phyloP scores from a whole-genome alignment of 2,329 filamentous ascomycete species.

The Penicillium verrucosum region DNA sequence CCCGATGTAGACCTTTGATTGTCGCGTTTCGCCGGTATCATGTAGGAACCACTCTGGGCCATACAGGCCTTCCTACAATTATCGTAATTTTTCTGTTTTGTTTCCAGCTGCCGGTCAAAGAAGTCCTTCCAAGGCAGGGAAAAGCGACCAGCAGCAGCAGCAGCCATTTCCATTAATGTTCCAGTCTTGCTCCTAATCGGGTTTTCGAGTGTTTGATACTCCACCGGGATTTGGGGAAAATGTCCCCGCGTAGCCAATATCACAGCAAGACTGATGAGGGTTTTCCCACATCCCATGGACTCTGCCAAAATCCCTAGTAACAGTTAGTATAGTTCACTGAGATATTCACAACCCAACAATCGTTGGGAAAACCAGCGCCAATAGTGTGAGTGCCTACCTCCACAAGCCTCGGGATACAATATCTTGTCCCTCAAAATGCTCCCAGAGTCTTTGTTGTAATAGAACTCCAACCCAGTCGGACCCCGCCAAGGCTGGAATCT shows the following conservation, averaged over 20 bases:
- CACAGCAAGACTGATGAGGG: slow-evolving; percentile 74
- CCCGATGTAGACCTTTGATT: slow-evolving; percentile 43
- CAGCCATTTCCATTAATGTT: slow-evolving; percentile 71
- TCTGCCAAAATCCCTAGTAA: slow-evolving; percentile 43
- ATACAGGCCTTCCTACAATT: slow-evolving; percentile 57
- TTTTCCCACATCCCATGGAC: slow-evolving; percentile 68
- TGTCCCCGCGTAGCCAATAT: slow-evolving; percentile 73
- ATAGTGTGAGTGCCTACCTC: slow-evolving; percentile 53
- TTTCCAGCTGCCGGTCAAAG: slow-evolving; percentile 49
- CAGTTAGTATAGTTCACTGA: background rate
- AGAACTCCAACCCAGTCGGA: slow-evolving; percentile 63
- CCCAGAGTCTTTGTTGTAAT: slow-evolving; percentile 64
- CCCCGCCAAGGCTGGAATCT: slow-evolving; percentile 61
- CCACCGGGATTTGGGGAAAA: slow-evolving; percentile 62
- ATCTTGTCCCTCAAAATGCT: slow-evolving; percentile 63
- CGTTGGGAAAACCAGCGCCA: background rate
- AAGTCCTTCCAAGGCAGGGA: slow-evolving; percentile 68
- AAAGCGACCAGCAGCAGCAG: slow-evolving; percentile 63
- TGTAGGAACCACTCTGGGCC: slow-evolving; percentile 59
- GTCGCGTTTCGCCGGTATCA: slow-evolving; percentile 47
- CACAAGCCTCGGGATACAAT: slow-evolving; percentile 69
- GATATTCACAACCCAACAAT: background rate
- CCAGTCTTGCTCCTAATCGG: slow-evolving; percentile 51
- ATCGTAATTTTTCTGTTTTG: slow-evolving; percentile 50
- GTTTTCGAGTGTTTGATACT: slow-evolving; percentile 50